Conservation (phyloP, 2,329 filamentous ascomycete genomes). For the Diaporthe ilicicola region DNA sequence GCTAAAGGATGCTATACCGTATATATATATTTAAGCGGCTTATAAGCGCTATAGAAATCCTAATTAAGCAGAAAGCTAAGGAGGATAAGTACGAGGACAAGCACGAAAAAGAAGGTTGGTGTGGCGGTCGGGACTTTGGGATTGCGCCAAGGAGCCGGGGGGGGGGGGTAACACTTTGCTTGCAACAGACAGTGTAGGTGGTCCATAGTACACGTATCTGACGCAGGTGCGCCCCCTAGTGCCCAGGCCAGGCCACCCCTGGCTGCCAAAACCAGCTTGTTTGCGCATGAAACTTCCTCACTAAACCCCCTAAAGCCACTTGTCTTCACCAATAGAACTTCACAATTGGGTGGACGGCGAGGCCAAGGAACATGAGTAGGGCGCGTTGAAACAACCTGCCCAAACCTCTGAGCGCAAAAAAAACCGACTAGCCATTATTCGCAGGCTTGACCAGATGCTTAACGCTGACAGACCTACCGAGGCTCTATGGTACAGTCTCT, state of each 20-base stretch:
- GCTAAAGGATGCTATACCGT: too few relatives aligned
- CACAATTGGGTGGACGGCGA: not conserved
- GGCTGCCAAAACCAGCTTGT: constrained; percentile 19
- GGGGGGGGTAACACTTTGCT: too few relatives aligned
- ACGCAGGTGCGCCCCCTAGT: constrained; percentile 9
- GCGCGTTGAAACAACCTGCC: not conserved
- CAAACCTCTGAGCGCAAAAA: not conserved
- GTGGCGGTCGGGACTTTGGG: too few relatives aligned
- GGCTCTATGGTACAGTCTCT: too few relatives aligned
- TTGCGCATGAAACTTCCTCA: constrained; percentile 24
- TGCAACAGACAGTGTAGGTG: too few relatives aligned
- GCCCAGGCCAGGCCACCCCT: constrained; percentile 22
- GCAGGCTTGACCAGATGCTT: not conserved
- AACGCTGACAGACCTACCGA: too few relatives aligned
- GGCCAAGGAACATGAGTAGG: not conserved
- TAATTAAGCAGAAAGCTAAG: too few relatives aligned
- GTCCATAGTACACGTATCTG: not conserved
- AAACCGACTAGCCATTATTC: not conserved
- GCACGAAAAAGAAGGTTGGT: too few relatives aligned
- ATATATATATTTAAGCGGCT: too few relatives aligned
- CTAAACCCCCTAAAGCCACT: not conserved
- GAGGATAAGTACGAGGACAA: too few relatives aligned
- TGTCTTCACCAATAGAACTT: not conserved
- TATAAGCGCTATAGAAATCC: too few relatives aligned
- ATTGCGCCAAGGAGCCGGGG: too few relatives aligned